Evolutionary conservation across 2,329 filamentous ascomycete species (phyloP), one percentile per base, ranked within the genome.

Genomic region (Aspergillus sp.): DNA sequence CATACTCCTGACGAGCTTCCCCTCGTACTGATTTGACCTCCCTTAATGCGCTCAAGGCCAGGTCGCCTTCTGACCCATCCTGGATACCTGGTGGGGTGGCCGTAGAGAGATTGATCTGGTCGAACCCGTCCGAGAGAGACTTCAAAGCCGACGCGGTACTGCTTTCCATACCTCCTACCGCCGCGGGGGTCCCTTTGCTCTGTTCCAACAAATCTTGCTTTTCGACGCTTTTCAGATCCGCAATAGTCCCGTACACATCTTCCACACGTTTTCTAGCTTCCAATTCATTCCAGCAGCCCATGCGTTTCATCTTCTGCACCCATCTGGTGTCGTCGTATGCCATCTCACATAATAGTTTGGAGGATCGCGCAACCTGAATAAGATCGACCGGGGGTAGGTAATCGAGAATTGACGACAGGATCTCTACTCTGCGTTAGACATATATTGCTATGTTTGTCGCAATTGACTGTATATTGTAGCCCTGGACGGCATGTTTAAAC

Each of bases 291-390:
- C 93, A 98, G 55, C 86, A 85, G 2, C 85, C 87, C 82, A 98
- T 95, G 48, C 78, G 82, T 63, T 86, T 86, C 46, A 98, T 70
- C 52, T 87, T 80, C 53, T 87, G 82, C 35, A 97, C 86, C 93
- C 93, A 98, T 72, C 91, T 80, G 43, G 89, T 88, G 67, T 98
- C 93, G 66, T 98, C 93, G 69, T 97, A 98, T 3, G 96, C 90
- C 90, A 98, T 98, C 70, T 98, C 93, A 63, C 86, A 85, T 77
- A 97, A 81, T 50, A 88, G 86, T 62, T 81, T 85, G 48, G 88
- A 95, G 27, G 86, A 83, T 52, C 85, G 83, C 40, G 93, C 91
- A 63, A 88, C 91, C 56, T 82, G 81, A 64, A 97, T 79, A 59
- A 94, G 83, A 66, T 96, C 91, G 50, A 84, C 73, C 29, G 95